phyloP scores from a whole-genome alignment of 78 protist species.

The Capsaspora owczarzaki region DNA sequence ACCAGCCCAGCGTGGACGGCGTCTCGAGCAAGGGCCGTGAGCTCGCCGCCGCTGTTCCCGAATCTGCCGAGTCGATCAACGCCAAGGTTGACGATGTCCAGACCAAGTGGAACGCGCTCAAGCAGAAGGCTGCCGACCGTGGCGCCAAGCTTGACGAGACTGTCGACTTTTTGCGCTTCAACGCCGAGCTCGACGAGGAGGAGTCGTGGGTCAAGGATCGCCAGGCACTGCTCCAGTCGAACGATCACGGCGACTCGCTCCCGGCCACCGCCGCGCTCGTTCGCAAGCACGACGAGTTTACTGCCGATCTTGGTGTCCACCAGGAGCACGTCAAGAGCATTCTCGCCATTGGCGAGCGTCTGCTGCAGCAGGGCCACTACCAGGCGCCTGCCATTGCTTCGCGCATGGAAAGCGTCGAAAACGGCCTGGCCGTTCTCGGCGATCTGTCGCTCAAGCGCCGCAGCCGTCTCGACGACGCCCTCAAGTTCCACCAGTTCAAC shows the following conservation, averaged over 20 bases:
- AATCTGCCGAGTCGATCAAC: background rate
- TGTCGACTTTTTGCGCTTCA: background rate
- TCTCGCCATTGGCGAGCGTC: background rate
- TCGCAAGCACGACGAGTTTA: background rate
- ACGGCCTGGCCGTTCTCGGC: background rate
- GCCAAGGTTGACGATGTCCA: background rate
- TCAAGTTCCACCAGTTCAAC: background rate
- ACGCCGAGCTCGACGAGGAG: constrained; percentile 6
- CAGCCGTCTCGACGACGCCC: background rate
- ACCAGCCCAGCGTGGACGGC: background rate
- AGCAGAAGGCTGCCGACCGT: background rate
- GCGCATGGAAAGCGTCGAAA: background rate
- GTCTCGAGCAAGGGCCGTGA: background rate
- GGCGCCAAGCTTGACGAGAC: background rate
- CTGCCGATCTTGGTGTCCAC: background rate
- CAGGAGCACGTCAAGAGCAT: background rate
- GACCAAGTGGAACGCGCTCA: background rate
- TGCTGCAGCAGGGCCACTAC: background rate
- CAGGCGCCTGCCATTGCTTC: background rate
- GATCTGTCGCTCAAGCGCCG: background rate
- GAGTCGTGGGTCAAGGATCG: background rate
- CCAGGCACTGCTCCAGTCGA: background rate
- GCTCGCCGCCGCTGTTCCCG: background rate
- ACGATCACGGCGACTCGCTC: background rate
- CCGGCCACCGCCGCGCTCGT: background rate